A percentile compares a stretch with the other conserved stretches of the same genome.
These are phyloP conservation scores for Phaffia australis DNA, from an alignment of 768 basidiomycete genomes.

Conservation along the genomic window DNA sequence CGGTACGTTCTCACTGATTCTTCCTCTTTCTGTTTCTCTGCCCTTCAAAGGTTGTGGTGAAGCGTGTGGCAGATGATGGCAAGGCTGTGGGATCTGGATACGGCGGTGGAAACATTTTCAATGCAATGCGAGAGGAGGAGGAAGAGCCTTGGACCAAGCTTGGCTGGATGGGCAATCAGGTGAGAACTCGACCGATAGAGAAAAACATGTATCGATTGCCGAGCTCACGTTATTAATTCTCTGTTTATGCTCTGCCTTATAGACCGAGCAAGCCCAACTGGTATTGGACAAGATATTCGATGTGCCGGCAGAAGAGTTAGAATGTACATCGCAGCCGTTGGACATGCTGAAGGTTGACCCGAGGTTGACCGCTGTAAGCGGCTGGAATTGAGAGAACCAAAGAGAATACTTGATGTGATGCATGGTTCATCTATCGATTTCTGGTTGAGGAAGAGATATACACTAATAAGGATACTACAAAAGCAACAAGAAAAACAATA, in stretches of 20 bases:
- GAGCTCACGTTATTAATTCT: neutral
- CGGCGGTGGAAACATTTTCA: constrained; percentile 8
- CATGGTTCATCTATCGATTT: too few species aligned
- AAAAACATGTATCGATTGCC: neutral
- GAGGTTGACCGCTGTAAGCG: too few species aligned
- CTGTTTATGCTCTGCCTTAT: neutral
- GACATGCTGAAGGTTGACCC: constrained; percentile 10
- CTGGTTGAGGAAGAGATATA: too few species aligned
- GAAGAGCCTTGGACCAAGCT: constrained; percentile 25
- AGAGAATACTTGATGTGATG: too few species aligned
- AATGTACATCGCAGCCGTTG: constrained; percentile 15
- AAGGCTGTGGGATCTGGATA: too few species aligned
- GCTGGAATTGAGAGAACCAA: too few species aligned
- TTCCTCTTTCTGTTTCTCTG: neutral
- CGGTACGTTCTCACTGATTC: neutral
- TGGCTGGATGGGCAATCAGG: constrained; percentile 12
- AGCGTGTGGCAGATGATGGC: constrained; percentile 18
- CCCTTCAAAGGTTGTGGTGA: constrained; percentile 15
- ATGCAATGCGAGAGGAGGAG: constrained; percentile 8
- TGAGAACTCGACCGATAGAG: neutral
- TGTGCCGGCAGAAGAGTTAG: constrained; percentile 10
- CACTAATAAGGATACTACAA: too few species aligned
- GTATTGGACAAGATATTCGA: constrained; percentile 9
- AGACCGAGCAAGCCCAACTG: constrained; percentile 9
- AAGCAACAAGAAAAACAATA: too few species aligned